phyloP scores from a whole-genome alignment of 176 grass and related monocot genomes.

The Bolboschoenus planiculmis region DNA sequence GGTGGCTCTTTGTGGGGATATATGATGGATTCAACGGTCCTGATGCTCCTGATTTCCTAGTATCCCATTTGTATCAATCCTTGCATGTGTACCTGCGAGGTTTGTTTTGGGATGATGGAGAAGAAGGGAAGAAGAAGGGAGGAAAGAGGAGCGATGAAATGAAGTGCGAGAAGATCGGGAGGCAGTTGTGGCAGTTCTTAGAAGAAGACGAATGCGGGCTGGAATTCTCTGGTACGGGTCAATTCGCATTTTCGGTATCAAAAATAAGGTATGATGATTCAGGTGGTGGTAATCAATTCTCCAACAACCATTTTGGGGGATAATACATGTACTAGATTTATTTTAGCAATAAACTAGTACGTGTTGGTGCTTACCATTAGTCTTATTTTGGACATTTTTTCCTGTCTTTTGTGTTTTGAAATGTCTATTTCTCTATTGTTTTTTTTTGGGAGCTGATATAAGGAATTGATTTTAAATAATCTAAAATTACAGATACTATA shows the following conservation, averaged over 20 bases:
- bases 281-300: not conserved
- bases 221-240: conserved; percentile 61
- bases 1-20: conserved; percentile 92
- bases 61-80: conserved; percentile 64
- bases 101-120: conserved; percentile 62
- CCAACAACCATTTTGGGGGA: conserved; percentile 34
- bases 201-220: conserved; percentile 57
- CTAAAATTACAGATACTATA: no score
- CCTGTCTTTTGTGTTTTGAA: not conserved
- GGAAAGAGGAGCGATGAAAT: conserved; percentile 15
- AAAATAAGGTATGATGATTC: conserved; percentile 37
- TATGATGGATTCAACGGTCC: conserved; percentile 95
- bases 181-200: conserved; percentile 69
- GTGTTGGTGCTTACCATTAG: not conserved
- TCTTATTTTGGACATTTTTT: not conserved
- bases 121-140: not conserved
- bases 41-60: conserved; percentile 85
- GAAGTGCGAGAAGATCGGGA: conserved; percentile 3
- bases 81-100: conserved; percentile 57
- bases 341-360: not conserved
- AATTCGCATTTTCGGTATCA: conserved; percentile 65
- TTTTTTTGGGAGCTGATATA: not conserved
- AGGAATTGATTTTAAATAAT: no score
- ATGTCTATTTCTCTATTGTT: not conserved
- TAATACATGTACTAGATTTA: not conserved